Conservation (phyloP, 1,284 basidiomycete genomes). For the Papiliotrema terrestris region DNA sequence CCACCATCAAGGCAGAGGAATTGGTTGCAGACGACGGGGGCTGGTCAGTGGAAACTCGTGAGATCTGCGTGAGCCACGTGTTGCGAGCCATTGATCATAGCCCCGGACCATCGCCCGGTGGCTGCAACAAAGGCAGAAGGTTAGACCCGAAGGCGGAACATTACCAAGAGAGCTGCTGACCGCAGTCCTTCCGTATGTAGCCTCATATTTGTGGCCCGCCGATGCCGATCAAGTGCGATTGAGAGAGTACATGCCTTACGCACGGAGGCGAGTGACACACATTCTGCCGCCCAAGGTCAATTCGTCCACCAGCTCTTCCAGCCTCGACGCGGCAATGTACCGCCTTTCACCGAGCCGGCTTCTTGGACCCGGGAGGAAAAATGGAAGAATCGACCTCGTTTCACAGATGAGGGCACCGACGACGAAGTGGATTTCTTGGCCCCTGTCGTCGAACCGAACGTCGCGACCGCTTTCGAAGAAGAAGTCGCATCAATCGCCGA, state of each 20-base stretch:
- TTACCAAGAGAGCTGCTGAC: background rate
- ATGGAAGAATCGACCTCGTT: slow-evolving; percentile 17
- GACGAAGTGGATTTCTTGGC: slow-evolving; percentile 2
- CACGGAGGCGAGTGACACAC: slow-evolving; percentile 22
- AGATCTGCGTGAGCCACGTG: background rate
- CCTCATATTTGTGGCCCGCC: background rate
- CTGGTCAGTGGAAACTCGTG: background rate
- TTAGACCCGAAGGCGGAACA: background rate
- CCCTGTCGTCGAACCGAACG: slow-evolving; percentile 16
- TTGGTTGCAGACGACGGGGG: background rate
- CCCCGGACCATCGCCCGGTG: slow-evolving; percentile 5
- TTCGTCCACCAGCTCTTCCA: slow-evolving; percentile 4
- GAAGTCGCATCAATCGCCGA: slow-evolving; percentile 27
- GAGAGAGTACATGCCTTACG: slow-evolving; percentile 28
- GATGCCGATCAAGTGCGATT: slow-evolving; percentile 5
- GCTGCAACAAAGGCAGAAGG: slow-evolving; percentile 6
- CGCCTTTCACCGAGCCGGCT: slow-evolving; percentile 30
- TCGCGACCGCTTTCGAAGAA: slow-evolving; percentile 18
- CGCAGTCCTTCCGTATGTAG: background rate
- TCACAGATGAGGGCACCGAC: slow-evolving; percentile 4
- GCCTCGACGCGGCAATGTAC: slow-evolving; percentile 10
- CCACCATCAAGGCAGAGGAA: background rate
- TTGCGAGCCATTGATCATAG: background rate
- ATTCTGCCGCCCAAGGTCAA: slow-evolving; percentile 7
- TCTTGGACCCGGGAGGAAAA: slow-evolving; percentile 34